Base-by-base conservation (phyloP, 345 rosid genomes). In the Geranium rotundifolium region DNA sequence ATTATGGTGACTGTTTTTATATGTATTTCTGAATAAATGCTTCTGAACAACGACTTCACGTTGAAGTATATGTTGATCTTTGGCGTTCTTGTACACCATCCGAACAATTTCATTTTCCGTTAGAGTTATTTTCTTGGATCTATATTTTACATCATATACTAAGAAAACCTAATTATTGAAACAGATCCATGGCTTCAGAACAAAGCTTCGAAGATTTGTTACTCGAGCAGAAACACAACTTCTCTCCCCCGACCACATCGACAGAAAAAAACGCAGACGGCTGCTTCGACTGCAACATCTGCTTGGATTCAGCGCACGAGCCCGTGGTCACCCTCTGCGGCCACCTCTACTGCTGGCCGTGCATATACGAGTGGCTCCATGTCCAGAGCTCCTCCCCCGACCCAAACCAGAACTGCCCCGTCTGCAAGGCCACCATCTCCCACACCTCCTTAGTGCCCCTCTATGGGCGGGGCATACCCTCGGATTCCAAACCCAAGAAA, bases 391-490 rank as follows among this genome's bases (percentile, higher is more conserved):
- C 54, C 30, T 69, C 73, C 0, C 68, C 64, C 52, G 60, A 54
- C 39, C 50, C 67, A n/a, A 60, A 79, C 17, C 85, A 73, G 18
- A 81, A 73, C 56, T 92, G 98, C 68, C 98, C 95, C 1, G 85
- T 92, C 16, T 92, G 98, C 80, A 92, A 92, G 75, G 75, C 93
- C 6, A 75, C 63, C 64, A 77, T 87, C 65, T 77, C 91, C 5
- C 69, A 75, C 63, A 61, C 81, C 54, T 76, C 92, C 17, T 65
- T 92, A 84, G 95, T 92, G 63, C 98, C 98, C 30, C 89, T 92
- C 59, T 92, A 92, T 14, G 95, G 96, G 59, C 81, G 84, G 13
- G 95, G 97, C 71, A 68, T 81, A 73, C 60, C 73, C 66, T 81
- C 86, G 1, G 65, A 71, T 19, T 63, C 76, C 17, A 67, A 67